Base-by-base conservation (phyloP, 345 rosid genomes). In the Trapa incisa region DNA sequence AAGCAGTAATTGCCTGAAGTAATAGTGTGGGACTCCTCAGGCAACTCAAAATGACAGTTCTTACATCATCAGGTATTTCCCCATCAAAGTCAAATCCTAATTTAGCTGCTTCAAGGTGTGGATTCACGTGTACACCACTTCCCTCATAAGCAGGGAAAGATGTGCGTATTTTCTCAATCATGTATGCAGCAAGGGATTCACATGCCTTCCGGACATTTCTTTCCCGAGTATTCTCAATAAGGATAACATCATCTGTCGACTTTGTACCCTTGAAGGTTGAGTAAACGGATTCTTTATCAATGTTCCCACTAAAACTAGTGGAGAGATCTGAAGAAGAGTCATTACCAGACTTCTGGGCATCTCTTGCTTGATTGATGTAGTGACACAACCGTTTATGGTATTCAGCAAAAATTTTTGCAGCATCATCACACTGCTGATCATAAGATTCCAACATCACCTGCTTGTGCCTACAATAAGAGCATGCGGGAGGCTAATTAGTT, bases 81-180 rank as follows among this genome's bases (percentile, higher is more conserved):
- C 91, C 91, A 76, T 86, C 91, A 73, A 82, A 86, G 70, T 89
- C 97, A 84, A 89, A 83, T 67, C 91, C 89, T 70, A 94, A 61
- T 78, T 87, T 89, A 52, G 85, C 77, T 64, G 86, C 85, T 78
- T 91, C 97, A 58, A 77, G 41, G 68, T 91, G 96, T 71, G 95
- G 88, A 79, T 76, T 81, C 61, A 69, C 79, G 81, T 84, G 96
- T 70, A 93, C 82, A 70, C 97, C 96, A 74, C 68, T 74, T 73
- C 99, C 99, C 82, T 93, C 99, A 58, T 86, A 90, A 54, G 97
- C 96, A 66, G 97, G 98, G 73, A 93, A 93, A 37, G 91, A 82
- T 72, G 61, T 70, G 61, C 82, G 82, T 69, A 93, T 82, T 70
- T 76, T 88, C 66, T 91, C 91, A 35, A 86, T 72, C 85, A 88